Evolutionary conservation across 805 yeast genomes (phyloP).

Genomic region (Lipomyces orientalis): DNA sequence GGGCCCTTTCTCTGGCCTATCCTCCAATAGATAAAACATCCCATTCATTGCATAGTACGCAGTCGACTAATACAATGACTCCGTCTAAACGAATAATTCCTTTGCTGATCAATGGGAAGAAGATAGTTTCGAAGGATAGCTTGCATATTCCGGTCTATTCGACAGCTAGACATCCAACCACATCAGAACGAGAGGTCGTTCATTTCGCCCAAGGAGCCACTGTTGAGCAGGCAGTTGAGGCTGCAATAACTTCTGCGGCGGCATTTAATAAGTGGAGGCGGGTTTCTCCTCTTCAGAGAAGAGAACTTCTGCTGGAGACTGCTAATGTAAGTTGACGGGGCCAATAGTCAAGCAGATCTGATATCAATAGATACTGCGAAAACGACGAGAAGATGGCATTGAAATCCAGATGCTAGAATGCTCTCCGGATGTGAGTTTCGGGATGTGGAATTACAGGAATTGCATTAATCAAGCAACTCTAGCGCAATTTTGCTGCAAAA

Average conservation of each 20-base stretch:
- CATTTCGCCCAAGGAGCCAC: constrained; percentile 33
- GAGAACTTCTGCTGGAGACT: constrained; percentile 24
- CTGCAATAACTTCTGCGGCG: constrained; percentile 17
- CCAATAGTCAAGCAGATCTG: not conserved
- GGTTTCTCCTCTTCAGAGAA: constrained; percentile 14
- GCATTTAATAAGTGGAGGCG: constrained; percentile 27
- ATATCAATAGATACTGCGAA: constrained; percentile 10
- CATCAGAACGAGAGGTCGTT: not conserved
- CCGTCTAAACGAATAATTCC: constrained; percentile 2
- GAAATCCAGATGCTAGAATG: constrained; percentile 26
- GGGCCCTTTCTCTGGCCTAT: too few relatives aligned
- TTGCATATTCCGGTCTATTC: constrained; percentile 20
- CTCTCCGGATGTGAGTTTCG: constrained; percentile 19
- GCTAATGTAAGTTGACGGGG: constrained; percentile 15
- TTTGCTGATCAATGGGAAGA: constrained; percentile 4
- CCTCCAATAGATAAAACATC: too few relatives aligned
- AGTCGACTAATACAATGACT: not conserved
- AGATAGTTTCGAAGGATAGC: not conserved
- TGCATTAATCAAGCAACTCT: not conserved
- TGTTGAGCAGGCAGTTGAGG: constrained; percentile 16
- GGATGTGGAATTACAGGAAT: not conserved
- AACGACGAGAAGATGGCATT: constrained; percentile 24
- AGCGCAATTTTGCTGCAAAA: constrained; percentile 15
- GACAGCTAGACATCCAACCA: not conserved
- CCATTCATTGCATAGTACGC: too few relatives aligned